A percentile compares a stretch with the other conserved stretches of the same genome.
Conservation (phyloP, 1,139 yeast species). For the Suhomyces guaymorum region DNA sequence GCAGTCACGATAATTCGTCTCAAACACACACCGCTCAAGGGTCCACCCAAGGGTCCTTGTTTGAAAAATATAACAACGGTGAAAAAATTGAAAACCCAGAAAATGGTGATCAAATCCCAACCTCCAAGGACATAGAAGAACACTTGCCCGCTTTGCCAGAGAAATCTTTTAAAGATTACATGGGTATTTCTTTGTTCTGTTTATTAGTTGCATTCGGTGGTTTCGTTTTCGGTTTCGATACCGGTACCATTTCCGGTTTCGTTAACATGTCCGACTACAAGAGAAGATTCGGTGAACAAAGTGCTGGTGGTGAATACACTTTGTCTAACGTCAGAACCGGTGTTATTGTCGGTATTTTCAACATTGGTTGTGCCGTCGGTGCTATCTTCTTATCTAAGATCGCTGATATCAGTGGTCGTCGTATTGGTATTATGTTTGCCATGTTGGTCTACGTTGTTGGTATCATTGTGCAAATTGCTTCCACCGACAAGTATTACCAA, state of each 20-base stretch:
- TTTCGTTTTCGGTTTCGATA: conserved; percentile 28
- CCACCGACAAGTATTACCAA: conserved; percentile 48
- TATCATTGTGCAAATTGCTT: conserved; percentile 24
- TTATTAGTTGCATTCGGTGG: conserved; percentile 29
- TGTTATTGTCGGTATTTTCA: conserved; percentile 26
- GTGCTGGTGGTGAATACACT: conserved; percentile 22
- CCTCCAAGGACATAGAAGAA: conserved; percentile 12
- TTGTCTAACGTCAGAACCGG: conserved; percentile 53
- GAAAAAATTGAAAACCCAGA: conserved; percentile 3
- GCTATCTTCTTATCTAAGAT: conserved; percentile 23
- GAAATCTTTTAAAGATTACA: conserved; percentile 24
- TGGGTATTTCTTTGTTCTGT: conserved; percentile 22
- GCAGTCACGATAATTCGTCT: conserved; percentile 7
- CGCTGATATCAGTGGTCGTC: conserved; percentile 26
- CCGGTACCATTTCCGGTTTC: conserved; percentile 36
- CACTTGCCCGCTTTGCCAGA: conserved; percentile 28
- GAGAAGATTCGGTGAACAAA: conserved; percentile 21
- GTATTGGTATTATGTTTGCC: conserved; percentile 25
- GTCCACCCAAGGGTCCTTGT: conserved; percentile 12
- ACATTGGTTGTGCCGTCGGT: conserved; percentile 29
- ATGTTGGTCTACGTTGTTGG: conserved; percentile 26
- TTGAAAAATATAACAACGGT: conserved; percentile 10
- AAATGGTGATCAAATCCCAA: conserved; percentile 16
- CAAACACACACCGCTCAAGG: conserved; percentile 11
- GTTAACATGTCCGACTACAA: conserved; percentile 25